A percentile compares a stretch with the other conserved stretches of the same genome.
Conservation (phyloP, 805 yeast species). For the Pichia exigua region DNA sequence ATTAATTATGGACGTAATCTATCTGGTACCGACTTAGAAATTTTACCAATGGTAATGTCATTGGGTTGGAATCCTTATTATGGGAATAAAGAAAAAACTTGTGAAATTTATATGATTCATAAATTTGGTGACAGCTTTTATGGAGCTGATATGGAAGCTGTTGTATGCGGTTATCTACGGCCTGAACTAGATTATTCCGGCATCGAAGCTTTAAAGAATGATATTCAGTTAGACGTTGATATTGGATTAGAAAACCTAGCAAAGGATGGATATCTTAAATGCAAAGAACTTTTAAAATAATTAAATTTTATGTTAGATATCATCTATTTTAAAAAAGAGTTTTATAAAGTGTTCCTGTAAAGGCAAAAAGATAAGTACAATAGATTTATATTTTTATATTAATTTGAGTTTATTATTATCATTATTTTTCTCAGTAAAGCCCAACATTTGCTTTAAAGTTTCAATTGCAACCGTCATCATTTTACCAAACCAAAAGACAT, state of each 20-base stretch:
- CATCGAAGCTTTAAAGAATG: slow-evolving; percentile 71
- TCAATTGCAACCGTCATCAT: slow-evolving; percentile 31
- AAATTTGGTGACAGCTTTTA: slow-evolving; percentile 62
- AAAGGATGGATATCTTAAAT: slow-evolving; percentile 33
- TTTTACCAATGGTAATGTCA: slow-evolving; percentile 87
- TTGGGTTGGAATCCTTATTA: slow-evolving; percentile 95
- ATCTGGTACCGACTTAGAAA: slow-evolving; percentile 34
- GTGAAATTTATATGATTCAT: slow-evolving; percentile 82
- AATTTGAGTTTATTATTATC: slow-evolving; percentile 26
- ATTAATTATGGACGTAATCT: slow-evolving; percentile 58
- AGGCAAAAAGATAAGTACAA: neutral
- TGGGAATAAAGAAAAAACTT: slow-evolving; percentile 70
- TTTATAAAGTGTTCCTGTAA: neutral
- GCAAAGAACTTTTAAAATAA: slow-evolving; percentile 16
- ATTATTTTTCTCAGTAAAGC: slow-evolving; percentile 13
- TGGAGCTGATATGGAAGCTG: slow-evolving; percentile 67
- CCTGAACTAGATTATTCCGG: slow-evolving; percentile 86
- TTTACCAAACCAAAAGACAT: slow-evolving; percentile 31
- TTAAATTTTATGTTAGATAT: neutral
- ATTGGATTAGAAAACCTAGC: slow-evolving; percentile 49
- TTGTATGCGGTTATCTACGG: slow-evolving; percentile 79
- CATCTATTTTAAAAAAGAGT: neutral
- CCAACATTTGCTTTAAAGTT: slow-evolving; percentile 28
- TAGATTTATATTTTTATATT: slow-evolving; percentile 16
- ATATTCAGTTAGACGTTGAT: slow-evolving; percentile 71